Base-by-base conservation (phyloP, 768 basidiomycete species). In the Brasilioporus rufonigricans region DNA sequence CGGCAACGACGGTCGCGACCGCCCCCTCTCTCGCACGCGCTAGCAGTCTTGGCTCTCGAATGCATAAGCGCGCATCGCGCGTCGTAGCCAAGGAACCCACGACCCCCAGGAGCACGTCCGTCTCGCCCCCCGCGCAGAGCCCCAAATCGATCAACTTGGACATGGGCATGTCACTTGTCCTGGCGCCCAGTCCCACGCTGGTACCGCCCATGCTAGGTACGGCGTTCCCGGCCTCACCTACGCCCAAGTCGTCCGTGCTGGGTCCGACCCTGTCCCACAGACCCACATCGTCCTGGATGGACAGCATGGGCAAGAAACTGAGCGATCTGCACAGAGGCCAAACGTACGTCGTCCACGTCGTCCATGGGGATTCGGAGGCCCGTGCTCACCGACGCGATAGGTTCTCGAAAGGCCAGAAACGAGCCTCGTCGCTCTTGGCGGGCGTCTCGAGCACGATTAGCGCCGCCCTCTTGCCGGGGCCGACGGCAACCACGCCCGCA, bases 341-440 rank as follows among this genome's bases (percentile, higher is more conserved):
- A 36, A 80, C 79, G 85, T 87, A 64, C 59, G 82, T 82, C 8
- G 41, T 26, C 40, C 2, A n/a, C 50, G 10, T 32, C 35, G 9
- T 48, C 18, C 14, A 5, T 13, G 14, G 31, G 29, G 9, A 7
- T 23, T n/a, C n/a, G n/a, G n/a, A n/a, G n/a, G n/a, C n/a, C n/a
- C 18, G 3, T 6, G 1, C 5, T 41, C 1, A 14, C 9, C 11
- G 9, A 16, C 1, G 9, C 19, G 4, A 47, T 19, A 89, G 87
- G n/a, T 80, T 89, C 62, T 73, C 82, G 18, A 87, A 84, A 60
- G 77, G 74, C 61, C 85, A 85, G 55, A 87, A 86, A 69, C 83
- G 86, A 21, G 87, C 87, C 0, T 86, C 87, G 0, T 59, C 80
- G 1, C 75, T 89, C 29, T 64, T 89, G 50, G 80, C 84, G 0